Conservation (phyloP, 2,329 filamentous ascomycete species). For the Colletotrichum tropicale region DNA sequence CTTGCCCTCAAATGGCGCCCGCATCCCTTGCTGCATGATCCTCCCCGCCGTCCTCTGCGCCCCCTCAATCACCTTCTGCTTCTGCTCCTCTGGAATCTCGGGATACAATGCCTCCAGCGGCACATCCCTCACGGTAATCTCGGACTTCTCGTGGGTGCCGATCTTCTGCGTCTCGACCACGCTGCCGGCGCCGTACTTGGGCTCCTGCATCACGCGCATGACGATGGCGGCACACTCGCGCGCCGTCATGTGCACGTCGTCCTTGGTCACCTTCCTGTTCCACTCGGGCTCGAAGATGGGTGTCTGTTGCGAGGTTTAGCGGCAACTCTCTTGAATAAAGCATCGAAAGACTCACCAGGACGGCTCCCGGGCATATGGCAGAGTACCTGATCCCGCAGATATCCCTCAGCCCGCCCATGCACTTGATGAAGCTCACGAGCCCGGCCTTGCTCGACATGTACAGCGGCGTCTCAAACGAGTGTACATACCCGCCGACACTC, state of each 20-base stretch:
- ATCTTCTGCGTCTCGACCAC: constrained; percentile 21
- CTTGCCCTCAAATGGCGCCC: not conserved
- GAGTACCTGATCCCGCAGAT: not conserved
- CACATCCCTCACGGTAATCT: constrained; percentile 16
- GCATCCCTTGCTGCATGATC: not conserved
- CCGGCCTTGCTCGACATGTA: constrained; percentile 33
- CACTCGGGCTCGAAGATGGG: not conserved
- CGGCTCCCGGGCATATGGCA: not conserved
- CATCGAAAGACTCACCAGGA: not conserved
- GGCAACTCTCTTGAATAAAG: too few relatives aligned
- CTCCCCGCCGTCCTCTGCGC: not conserved
- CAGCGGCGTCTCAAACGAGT: constrained; percentile 30
- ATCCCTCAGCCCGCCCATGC: not conserved
- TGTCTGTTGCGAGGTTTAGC: not conserved
- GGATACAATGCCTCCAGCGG: not conserved
- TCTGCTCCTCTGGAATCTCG: not conserved
- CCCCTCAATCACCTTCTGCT: not conserved
- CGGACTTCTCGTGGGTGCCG: not conserved
- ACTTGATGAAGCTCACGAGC: constrained; percentile 6
- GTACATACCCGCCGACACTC: constrained; percentile 31
- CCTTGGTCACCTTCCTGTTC: not conserved
- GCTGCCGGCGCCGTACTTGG: constrained; percentile 23
- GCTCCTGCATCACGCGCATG: constrained; percentile 4
- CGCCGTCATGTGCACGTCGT: not conserved
- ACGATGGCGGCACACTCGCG: not conserved